phyloP scores from a whole-genome alignment of 2,329 filamentous ascomycete genomes.

The Xylaria hypoxylon region DNA sequence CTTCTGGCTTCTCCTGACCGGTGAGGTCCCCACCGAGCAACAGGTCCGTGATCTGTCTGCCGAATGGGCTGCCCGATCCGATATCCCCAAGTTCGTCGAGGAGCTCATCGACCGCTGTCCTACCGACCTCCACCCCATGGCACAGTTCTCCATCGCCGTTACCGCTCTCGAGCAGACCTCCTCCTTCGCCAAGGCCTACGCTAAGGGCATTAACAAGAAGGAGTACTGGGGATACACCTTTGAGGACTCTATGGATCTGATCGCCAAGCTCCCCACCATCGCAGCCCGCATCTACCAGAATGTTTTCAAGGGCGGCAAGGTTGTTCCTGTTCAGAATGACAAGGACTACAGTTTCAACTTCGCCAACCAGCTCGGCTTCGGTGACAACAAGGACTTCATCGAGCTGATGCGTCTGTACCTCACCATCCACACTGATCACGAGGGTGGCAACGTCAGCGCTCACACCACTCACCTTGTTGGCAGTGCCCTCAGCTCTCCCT shows the following conservation, averaged over 20 bases:
- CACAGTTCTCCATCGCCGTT: slow-evolving; percentile 97
- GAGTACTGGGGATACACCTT: slow-evolving; percentile 99
- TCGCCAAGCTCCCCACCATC: slow-evolving; percentile 98
- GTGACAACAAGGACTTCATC: slow-evolving; percentile 93
- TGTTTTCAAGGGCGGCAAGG: slow-evolving; percentile 99
- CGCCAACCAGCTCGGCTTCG: slow-evolving; percentile 98
- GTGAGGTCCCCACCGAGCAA: slow-evolving; percentile 96
- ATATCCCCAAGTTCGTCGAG: slow-evolving; percentile 97
- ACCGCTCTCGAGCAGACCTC: slow-evolving; percentile 99
- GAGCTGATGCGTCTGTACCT: slow-evolving; percentile 99
- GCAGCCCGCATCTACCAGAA: slow-evolving; percentile 99
- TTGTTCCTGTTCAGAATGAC: slow-evolving; percentile 94
- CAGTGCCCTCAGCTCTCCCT: slow-evolving; percentile 94
- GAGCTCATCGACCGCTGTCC: slow-evolving; percentile 99
- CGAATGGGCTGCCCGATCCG: slow-evolving; percentile 97
- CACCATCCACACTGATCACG: slow-evolving; percentile 99
- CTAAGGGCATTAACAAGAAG: slow-evolving; percentile 99
- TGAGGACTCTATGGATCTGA: slow-evolving; percentile 99
- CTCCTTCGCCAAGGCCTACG: slow-evolving; percentile 97
- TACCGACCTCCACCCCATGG: slow-evolving; percentile 98
- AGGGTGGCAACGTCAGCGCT: slow-evolving; percentile 98
- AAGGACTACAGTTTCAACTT: slow-evolving; percentile 99
- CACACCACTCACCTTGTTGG: slow-evolving; percentile 99
- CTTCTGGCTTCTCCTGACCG: slow-evolving; percentile 99
- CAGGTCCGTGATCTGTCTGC: slow-evolving; percentile 98